Percentiles rank a stretch among this genome's conserved stretches.
Evolutionary conservation across 352 stramenopile species (phyloP).

Genomic region (Peronospora belbahrii): DNA sequence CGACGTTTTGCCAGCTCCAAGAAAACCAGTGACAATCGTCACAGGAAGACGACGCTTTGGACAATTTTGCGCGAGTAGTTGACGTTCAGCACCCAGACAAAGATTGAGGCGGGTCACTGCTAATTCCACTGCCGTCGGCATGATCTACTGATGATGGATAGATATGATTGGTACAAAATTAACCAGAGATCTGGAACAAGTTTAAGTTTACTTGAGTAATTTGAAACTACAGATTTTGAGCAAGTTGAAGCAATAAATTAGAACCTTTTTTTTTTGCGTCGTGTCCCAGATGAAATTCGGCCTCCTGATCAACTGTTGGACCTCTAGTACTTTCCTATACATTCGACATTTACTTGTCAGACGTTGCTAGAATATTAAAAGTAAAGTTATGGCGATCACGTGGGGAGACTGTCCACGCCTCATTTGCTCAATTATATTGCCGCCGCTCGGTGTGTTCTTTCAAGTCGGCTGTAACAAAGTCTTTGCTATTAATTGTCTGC

Average conservation of each 20-base stretch:
- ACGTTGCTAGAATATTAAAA: no score
- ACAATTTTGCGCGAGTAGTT: conserved; percentile 42
- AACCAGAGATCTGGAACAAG: not conserved
- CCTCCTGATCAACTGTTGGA: no score
- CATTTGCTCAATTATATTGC: conserved; percentile 40
- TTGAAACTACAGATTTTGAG: not conserved
- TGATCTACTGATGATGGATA: no score
- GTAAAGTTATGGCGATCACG: not conserved
- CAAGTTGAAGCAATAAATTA: conserved; percentile 4
- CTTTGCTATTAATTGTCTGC: conserved; percentile 56
- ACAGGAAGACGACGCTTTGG: conserved; percentile 41
- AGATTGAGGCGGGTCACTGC: conserved; percentile 50
- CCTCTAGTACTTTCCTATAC: no score
- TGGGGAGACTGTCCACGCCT: conserved; percentile 28
- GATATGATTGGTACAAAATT: not conserved
- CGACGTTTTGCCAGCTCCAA: conserved; percentile 66
- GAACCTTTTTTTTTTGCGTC: conserved; percentile 1
- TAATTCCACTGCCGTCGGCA: conserved; percentile 28
- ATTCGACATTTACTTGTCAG: no score
- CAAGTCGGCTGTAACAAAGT: conserved; percentile 52
- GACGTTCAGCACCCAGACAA: conserved; percentile 45
- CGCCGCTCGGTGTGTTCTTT: conserved; percentile 46
- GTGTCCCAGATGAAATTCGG: conserved; percentile 19
- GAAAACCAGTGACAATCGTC: conserved; percentile 59
- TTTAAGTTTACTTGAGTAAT: not conserved